These are phyloP conservation scores for Curvularia spicifera DNA, from an alignment of 2,329 filamentous ascomycete genomes.

Conservation along the genomic window DNA sequence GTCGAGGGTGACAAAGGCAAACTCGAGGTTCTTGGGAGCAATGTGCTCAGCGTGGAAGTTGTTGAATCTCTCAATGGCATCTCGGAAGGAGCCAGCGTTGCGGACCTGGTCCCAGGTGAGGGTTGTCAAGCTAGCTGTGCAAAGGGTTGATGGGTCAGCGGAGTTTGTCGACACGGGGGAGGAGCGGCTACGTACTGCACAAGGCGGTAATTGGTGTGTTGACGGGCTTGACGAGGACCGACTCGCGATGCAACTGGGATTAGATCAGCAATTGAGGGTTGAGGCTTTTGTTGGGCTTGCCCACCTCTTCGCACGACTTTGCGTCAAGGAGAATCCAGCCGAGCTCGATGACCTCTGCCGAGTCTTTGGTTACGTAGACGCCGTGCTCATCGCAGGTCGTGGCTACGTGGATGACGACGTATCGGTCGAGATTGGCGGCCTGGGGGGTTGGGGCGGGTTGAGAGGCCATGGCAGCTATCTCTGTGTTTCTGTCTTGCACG, in stretches of 20 bases:
- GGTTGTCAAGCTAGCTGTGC: slow-evolving; percentile 88
- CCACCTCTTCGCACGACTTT: slow-evolving; percentile 88
- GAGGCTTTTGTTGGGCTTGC: slow-evolving; percentile 2
- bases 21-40: slow-evolving; percentile 88
- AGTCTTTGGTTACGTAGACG: slow-evolving; percentile 99
- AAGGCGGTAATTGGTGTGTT: slow-evolving; percentile 98
- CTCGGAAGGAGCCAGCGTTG: slow-evolving; percentile 94
- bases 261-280: slow-evolving; percentile 19
- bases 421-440: slow-evolving; percentile 75
- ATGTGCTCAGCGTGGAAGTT: slow-evolving; percentile 91
- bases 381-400: slow-evolving; percentile 99
- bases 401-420: slow-evolving; percentile 97
- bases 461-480: slow-evolving; percentile 31
- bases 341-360: slow-evolving; percentile 97
- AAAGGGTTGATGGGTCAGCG: slow-evolving; percentile 22
- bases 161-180: not conserved
- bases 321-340: slow-evolving; percentile 96
- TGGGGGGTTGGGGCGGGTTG: slow-evolving; percentile 41
- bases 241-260: slow-evolving; percentile 86
- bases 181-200: slow-evolving; percentile 76
- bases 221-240: slow-evolving; percentile 95
- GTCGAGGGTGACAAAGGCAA: slow-evolving; percentile 97
- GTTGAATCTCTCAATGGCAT: slow-evolving; percentile 95
- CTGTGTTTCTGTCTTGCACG: slow-evolving; percentile 3
- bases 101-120: slow-evolving; percentile 99